Base-by-base conservation (phyloP, 768 basidiomycete genomes). In the Termitomyces eurrhizus region DNA sequence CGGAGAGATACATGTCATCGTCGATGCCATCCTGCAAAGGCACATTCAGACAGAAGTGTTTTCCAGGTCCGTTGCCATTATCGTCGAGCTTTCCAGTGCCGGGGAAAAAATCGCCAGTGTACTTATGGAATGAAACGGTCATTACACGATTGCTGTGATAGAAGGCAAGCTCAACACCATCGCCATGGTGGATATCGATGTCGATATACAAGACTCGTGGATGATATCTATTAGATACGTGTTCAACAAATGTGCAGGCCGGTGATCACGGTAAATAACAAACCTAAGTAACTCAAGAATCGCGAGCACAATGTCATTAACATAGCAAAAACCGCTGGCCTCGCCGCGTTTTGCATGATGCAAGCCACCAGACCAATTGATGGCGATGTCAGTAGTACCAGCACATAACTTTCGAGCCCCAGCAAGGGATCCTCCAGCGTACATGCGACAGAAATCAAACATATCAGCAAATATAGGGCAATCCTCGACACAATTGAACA, bases 81-180 rank as follows among this genome's bases (percentile, higher is more conserved):
- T 99, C 96, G 69, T 95, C 92, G 9, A 98, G 81, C 73, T 95
- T 95, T 16, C 96, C 96, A 0, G 96, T 99, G 0, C 95, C 95
- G 0, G 96, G 96, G 73, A 99, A 99, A 80, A 99, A 99, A 68
- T 96, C 93, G 58, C 93, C 95, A 1, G 92, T 95, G 78, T 97
- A 99, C 75, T 98, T 98, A 80, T 99, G 96, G 75, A 99, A 99
- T 0, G 96, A 98, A 14, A 98, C 93, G 0, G 96, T 98, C 85
- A 98, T 90, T 64, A 99, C 96, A n/a, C 96, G 88, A 68, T 99
- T 95, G 42, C 93, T 90, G 66, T 96, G 90, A 74, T 96, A 99
- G 74, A 99, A 98, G 0, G 96, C 97, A 62, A 96, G 90, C 70
- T 99, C 94, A 2, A 99, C 97, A 26, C 96, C 96, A 68, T 99